Base-by-base conservation (phyloP, 768 basidiomycete genomes). In the Hericium coralloides region DNA sequence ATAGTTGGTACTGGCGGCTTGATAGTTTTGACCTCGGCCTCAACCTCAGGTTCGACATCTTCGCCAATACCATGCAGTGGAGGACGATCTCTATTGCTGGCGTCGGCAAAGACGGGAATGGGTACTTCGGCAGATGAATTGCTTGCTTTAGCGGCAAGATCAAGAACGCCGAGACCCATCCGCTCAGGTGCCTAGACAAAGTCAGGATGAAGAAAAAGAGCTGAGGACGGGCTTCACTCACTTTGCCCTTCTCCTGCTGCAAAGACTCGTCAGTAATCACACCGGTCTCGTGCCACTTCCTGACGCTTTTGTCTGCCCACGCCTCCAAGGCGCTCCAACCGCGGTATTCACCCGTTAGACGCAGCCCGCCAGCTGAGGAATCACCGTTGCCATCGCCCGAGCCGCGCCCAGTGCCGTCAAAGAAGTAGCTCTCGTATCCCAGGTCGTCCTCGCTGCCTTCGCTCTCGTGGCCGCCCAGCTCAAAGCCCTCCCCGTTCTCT, bases 251-350 rank as follows among this genome's bases (percentile, higher is more conserved):
- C 61, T 76, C 75, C 56, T 76, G 60, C 31, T 70, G 73, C 41
- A 53, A 51, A 36, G 56, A 57, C 53, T 59, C 55, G 38, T 73
- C 81, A 26, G 81, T 69, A 37, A 91, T 76, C 37, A 92, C 69
- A 2, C 93, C 93, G 23, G 82, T 77, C 63, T 89, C 84, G 55
- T 86, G 82, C 94, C 95, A 98, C 67, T 83, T 83, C 67, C 86
- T 80, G 50, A 93, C 76, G 71, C 92, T 93, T 62, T 79, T 79
- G 72, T 97, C 95, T 50, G 92, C 94, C 87, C 88, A 90, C 14
- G 93, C 95, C 69, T 98, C 94, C 58, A 97, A 70, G 6, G 93
- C 89, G 67, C 78, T 89, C 94, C 93, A 97, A 6, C 95, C 93
- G 68, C 81, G 80, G 66, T 97, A 97, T 66, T 92, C 86, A 31